These are phyloP conservation scores for Colletotrichum navitas DNA, from an alignment of 2,329 filamentous ascomycete genomes.

Conservation along the genomic window DNA sequence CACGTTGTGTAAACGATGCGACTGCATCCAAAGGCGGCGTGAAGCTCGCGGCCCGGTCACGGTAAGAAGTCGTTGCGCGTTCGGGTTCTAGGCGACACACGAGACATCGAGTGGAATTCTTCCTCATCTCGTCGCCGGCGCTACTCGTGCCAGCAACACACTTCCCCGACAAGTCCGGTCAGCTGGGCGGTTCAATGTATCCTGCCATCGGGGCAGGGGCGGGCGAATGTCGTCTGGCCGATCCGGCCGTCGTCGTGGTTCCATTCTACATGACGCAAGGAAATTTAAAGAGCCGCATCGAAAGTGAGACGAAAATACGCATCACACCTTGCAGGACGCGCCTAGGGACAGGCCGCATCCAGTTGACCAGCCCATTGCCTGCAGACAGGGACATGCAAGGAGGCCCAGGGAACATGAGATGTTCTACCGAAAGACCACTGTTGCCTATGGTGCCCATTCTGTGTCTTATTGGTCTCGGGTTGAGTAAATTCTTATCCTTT, in stretches of 20 bases:
- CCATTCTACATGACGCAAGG: background rate
- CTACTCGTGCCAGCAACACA: slow-evolving; percentile 12
- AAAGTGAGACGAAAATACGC: background rate
- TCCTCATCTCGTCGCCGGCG: background rate
- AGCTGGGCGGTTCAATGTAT: background rate
- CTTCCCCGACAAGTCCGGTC: background rate
- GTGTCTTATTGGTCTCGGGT: slow-evolving; percentile 1
- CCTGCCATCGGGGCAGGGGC: background rate
- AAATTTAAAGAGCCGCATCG: slow-evolving; percentile 6
- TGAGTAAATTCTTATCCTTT: background rate
- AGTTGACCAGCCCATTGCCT: background rate
- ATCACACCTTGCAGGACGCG: background rate
- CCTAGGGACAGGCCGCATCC: background rate
- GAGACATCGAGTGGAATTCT: slow-evolving; percentile 1
- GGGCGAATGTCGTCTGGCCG: background rate
- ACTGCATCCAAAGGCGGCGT: background rate
- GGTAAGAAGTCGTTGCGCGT: background rate
- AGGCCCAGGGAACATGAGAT: background rate
- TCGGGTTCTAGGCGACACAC: slow-evolving; percentile 7
- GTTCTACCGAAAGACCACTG: background rate
- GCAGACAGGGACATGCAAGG: background rate
- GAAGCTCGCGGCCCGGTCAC: background rate
- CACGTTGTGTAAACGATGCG: background rate
- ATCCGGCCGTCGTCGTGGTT: background rate
- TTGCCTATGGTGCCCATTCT: background rate